These are phyloP conservation scores for Trichoderma arundinaceum DNA, from an alignment of 2,329 filamentous ascomycete species.

Conservation along the genomic window DNA sequence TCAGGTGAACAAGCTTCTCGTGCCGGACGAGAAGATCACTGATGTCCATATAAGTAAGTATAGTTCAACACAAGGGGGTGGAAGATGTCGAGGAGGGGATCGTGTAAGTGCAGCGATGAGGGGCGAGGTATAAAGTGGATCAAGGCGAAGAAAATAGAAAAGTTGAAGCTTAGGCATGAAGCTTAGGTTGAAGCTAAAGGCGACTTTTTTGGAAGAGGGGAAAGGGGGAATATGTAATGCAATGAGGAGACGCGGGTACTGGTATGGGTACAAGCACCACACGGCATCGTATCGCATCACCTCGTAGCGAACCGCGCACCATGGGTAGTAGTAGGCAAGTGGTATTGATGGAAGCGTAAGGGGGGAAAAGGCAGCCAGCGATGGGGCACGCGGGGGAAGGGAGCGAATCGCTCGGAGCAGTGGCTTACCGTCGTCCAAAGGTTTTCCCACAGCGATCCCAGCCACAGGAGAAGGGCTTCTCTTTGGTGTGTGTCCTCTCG, in stretches of 20 bases:
- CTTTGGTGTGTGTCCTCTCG: conserved; percentile 68
- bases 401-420: conserved; percentile 7
- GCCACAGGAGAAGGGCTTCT: conserved; percentile 66
- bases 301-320: conserved; percentile 14
- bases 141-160: conserved; percentile 1
- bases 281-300: conserved; percentile 15
- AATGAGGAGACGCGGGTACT: conserved; percentile 29
- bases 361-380: neutral
- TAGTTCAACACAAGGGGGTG: neutral
- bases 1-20: conserved; percentile 68
- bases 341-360: neutral
- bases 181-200: conserved; percentile 23
- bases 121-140: conserved; percentile 17
- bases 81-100: neutral
- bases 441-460: conserved; percentile 67
- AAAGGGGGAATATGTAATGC: conserved; percentile 25
- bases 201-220: conserved; percentile 14
- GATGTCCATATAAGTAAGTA: conserved; percentile 63
- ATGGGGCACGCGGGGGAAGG: neutral
- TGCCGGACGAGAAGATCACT: conserved; percentile 68
- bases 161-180: conserved; percentile 19
- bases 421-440: conserved; percentile 65
- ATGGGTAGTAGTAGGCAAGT: conserved; percentile 3
- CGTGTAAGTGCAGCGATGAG: conserved; percentile 10
- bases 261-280: conserved; percentile 25